These are phyloP conservation scores for Dactylellina drechsleri DNA, from an alignment of 2,329 filamentous ascomycete species.

Conservation along the genomic window DNA sequence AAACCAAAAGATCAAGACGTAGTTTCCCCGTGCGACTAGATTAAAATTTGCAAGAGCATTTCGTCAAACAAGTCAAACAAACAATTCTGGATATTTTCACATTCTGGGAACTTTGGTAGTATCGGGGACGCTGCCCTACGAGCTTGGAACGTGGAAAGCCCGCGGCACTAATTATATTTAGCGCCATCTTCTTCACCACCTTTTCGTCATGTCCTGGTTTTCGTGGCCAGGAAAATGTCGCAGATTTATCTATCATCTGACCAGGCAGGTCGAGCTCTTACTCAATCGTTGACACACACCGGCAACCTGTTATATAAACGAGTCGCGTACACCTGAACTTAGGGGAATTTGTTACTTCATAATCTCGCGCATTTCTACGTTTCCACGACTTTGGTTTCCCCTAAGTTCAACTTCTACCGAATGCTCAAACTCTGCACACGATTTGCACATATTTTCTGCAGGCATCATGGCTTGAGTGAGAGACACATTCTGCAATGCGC, in stretches of 20 bases:
- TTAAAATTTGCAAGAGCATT: too few relatives aligned
- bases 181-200: too few relatives aligned
- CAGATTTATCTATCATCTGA: conserved; percentile 48
- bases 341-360: conserved; percentile 52
- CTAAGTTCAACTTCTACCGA: conserved; percentile 54
- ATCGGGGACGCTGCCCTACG: too few relatives aligned
- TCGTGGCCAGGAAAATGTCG: conserved; percentile 13
- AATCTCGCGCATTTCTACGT: conserved; percentile 19
- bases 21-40: too few relatives aligned
- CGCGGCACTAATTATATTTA: too few relatives aligned
- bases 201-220: too few relatives aligned
- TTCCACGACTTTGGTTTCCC: conserved; percentile 21
- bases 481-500: conserved; percentile 17
- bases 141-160: too few relatives aligned
- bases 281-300: conserved; percentile 53
- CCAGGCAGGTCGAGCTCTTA: conserved; percentile 49
- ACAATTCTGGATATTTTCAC: too few relatives aligned
- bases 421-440: conserved; percentile 15
- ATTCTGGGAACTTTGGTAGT: too few relatives aligned
- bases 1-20: too few relatives aligned
- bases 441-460: conserved; percentile 10
- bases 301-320: conserved; percentile 48
- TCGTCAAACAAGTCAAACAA: too few relatives aligned
- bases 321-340: conserved; percentile 48
- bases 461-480: conserved; percentile 24